phyloP scores from a whole-genome alignment of 2,329 filamentous ascomycete species.

The Aurifilum marmelostoma region DNA sequence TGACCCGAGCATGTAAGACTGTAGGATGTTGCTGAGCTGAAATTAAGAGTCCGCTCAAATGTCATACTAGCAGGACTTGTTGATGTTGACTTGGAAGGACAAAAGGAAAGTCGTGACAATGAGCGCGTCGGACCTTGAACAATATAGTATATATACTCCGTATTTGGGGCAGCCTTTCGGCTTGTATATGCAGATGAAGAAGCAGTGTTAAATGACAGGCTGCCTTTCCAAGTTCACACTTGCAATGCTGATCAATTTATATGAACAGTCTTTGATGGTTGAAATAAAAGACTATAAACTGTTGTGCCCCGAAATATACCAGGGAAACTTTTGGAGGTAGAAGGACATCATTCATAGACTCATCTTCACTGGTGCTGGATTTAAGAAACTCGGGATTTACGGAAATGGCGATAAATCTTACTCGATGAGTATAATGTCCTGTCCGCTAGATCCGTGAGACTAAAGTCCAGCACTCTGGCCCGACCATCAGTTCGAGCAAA shows the following conservation, averaged over 20 bases:
- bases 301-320: too few relatives aligned
- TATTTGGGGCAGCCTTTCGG: neutral
- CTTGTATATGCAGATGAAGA: neutral
- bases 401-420: neutral
- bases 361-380: neutral
- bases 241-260: too few relatives aligned
- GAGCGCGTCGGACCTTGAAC: too few relatives aligned
- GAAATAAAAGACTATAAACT: too few relatives aligned
- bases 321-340: too few relatives aligned
- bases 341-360: neutral
- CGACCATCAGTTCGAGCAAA: neutral
- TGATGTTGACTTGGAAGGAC: neutral
- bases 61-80: neutral
- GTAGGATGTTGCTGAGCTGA: neutral
- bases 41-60: neutral
- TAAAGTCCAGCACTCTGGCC: neutral
- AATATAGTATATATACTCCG: too few relatives aligned
- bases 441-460: neutral
- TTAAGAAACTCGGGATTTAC: constrained; percentile 1
- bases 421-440: neutral
- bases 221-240: neutral
- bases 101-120: too few relatives aligned
- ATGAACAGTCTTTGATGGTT: too few relatives aligned
- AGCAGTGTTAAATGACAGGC: neutral
- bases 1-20: neutral